These are phyloP conservation scores for Rhododendron griersonianum DNA, from an alignment of 148 eudicot genomes.

Conservation along the genomic window DNA sequence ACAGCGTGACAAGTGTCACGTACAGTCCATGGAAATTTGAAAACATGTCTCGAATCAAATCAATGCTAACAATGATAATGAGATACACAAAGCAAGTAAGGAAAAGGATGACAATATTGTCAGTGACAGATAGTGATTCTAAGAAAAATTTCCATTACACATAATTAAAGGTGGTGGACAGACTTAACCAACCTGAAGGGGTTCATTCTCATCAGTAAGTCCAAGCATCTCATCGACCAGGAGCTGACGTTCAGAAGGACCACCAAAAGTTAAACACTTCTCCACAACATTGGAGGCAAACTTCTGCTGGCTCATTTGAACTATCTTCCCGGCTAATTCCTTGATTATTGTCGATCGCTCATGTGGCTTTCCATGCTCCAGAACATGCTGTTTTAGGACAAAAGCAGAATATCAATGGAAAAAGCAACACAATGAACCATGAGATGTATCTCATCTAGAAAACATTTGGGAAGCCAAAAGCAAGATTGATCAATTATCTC, in stretches of 20 bases:
- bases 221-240: constrained; percentile 96
- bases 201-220: constrained; percentile 96
- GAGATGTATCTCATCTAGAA: background rate
- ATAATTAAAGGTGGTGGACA: background rate
- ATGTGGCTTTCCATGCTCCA: constrained; percentile 93
- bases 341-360: constrained; percentile 75
- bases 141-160: background rate
- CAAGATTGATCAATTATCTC: background rate
- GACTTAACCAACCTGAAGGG: constrained; percentile 70
- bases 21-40: background rate
- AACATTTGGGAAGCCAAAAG: background rate
- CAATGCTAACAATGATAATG: background rate
- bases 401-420: constrained; percentile 1
- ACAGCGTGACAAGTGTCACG: background rate
- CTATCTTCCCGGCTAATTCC: constrained; percentile 93
- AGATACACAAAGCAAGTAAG: background rate
- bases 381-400: constrained; percentile 58
- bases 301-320: constrained; percentile 97
- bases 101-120: background rate
- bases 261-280: constrained; percentile 87
- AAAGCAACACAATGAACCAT: background rate
- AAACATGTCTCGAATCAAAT: background rate
- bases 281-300: constrained; percentile 98
- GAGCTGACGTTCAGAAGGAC: constrained; percentile 67
- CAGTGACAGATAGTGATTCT: background rate